These are phyloP conservation scores for Trichocomaceae sp. DNA, from an alignment of 2,329 filamentous ascomycete genomes.

Conservation along the genomic window DNA sequence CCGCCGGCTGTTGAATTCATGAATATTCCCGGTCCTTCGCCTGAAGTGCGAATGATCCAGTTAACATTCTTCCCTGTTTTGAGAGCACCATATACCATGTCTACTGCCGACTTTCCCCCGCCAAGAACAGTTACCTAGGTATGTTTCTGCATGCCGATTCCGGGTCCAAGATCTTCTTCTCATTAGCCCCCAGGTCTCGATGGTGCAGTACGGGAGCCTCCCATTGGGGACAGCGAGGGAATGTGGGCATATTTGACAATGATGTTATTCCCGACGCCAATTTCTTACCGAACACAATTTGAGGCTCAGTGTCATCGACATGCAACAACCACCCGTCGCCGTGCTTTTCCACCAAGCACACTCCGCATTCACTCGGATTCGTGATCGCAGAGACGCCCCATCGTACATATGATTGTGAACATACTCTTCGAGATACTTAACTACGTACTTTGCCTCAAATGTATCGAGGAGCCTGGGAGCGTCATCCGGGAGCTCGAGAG, in stretches of 20 bases:
- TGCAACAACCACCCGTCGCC: slow-evolving; percentile 1
- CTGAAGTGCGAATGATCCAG: slow-evolving; percentile 6
- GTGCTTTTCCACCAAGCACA: slow-evolving; percentile 4
- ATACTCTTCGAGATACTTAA: slow-evolving; percentile 4
- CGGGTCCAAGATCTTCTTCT: slow-evolving; percentile 3
- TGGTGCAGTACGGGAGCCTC: slow-evolving; percentile 6
- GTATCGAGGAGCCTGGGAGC: neutral
- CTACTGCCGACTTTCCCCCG: slow-evolving; percentile 5
- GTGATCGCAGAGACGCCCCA: neutral
- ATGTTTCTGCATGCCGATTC: slow-evolving; percentile 1
- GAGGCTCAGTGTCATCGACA: neutral
- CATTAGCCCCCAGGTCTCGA: slow-evolving; percentile 1
- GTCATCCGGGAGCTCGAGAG: slow-evolving; percentile 3
- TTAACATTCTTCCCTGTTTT: slow-evolving; percentile 4
- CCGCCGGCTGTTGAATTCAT: slow-evolving; percentile 5
- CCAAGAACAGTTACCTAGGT: slow-evolving; percentile 6
- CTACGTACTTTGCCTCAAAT: slow-evolving; percentile 5
- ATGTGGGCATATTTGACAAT: slow-evolving; percentile 4
- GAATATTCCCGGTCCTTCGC: slow-evolving; percentile 7
- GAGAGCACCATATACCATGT: slow-evolving; percentile 6
- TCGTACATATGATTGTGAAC: slow-evolving; percentile 6
- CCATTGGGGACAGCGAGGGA: slow-evolving; percentile 1
- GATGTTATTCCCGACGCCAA: slow-evolving; percentile 6
- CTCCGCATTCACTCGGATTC: slow-evolving; percentile 1
- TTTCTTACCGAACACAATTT: neutral